Conservation (phyloP, 2,329 filamentous ascomycete genomes). For the Cordyceps militaris region DNA sequence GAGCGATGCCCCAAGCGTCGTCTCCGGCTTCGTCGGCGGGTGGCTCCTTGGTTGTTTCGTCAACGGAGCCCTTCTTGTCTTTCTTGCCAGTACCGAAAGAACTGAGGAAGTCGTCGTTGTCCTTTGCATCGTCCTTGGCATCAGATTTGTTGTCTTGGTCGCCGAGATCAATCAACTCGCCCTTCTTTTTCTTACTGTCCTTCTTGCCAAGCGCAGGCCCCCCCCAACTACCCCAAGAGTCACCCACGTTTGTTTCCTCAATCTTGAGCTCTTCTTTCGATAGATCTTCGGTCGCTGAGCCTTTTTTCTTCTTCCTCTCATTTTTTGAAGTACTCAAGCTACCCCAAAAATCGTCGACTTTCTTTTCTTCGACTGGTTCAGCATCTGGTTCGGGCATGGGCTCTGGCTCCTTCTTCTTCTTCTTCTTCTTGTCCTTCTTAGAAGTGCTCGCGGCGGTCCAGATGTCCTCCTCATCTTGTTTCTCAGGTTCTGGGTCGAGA, state of each 20-base stretch:
- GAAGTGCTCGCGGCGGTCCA: constrained; percentile 15
- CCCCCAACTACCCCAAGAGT: constrained; percentile 22
- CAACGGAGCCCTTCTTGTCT: constrained; percentile 26
- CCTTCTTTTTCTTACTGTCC: constrained; percentile 32
- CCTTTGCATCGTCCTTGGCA: constrained; percentile 24
- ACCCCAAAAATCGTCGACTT: constrained; percentile 19
- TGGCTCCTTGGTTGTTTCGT: constrained; percentile 30
- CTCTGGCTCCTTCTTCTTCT: constrained; percentile 20
- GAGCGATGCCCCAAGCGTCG: constrained; percentile 40
- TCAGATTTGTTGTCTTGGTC: constrained; percentile 20
- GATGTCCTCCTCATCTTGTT: constrained; percentile 18
- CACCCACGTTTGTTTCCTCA: constrained; percentile 18
- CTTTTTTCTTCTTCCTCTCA: constrained; percentile 22
- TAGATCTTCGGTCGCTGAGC: constrained; percentile 15
- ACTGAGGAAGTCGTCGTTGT: constrained; percentile 47
- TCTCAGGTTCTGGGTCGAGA: constrained; percentile 16
- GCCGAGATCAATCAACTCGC: constrained; percentile 31
- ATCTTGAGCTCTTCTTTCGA: constrained; percentile 17
- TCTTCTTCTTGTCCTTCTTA: constrained; percentile 29
- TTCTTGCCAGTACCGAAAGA: constrained; percentile 52
- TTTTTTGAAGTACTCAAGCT: constrained; percentile 16
- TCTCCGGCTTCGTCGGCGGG: constrained; percentile 38
- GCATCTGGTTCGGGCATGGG: constrained; percentile 15
- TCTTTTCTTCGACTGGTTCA: constrained; percentile 18
- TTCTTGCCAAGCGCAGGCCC: constrained; percentile 24